Evolutionary conservation across 2,329 filamentous ascomycete species (phyloP), one percentile per base, ranked within the genome.

Genomic region (Macrophomina pseudophaseolina): DNA sequence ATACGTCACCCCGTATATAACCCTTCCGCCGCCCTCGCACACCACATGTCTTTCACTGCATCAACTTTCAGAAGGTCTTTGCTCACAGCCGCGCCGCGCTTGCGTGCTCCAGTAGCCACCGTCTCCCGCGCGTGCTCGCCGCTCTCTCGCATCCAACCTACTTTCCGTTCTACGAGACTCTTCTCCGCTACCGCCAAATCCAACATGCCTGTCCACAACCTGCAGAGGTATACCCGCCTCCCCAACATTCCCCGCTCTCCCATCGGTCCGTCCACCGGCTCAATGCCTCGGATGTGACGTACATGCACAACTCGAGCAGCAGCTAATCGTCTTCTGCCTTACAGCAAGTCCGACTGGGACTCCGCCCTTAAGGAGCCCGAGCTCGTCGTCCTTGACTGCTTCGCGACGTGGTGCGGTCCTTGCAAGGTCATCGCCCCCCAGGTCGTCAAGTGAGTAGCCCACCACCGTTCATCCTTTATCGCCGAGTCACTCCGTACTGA

Each of bases 341-440:
- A 69, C 69, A 91, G 88, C 71, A 86, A 84, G 75, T 75, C 81
- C 30, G 86, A 88, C 35, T 93, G 87, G 79, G 77, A 86, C 65
- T 74, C 78, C 38, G 85, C 85, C 66, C 72, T 90, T 68, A 76
- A 82, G 65, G 74, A 82, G 62, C 72, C 83, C 65, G 80, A 88
- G 74, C 79, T 91, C 70, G 86, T 97, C 72, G 82, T 97, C 68
- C 83, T 98, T 74, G 94, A 98, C 84, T 93, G 88, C 83, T 93
- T 91, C 80, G 94, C 94, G 66, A 88, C 84, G 69, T 97, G 94
- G 94, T 98, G 94, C 84, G 93, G 93, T 68, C 94, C 94, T 68
- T 98, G 94, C 90, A 97, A 94, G 85, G 86, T 89, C 74, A 95
- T 97, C 74, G 88, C 93, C 18, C 94, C 94, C 68, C 80, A 88